These are phyloP conservation scores for Colletotrichum abscissum DNA, from an alignment of 2,329 filamentous ascomycete genomes.

Conservation along the genomic window DNA sequence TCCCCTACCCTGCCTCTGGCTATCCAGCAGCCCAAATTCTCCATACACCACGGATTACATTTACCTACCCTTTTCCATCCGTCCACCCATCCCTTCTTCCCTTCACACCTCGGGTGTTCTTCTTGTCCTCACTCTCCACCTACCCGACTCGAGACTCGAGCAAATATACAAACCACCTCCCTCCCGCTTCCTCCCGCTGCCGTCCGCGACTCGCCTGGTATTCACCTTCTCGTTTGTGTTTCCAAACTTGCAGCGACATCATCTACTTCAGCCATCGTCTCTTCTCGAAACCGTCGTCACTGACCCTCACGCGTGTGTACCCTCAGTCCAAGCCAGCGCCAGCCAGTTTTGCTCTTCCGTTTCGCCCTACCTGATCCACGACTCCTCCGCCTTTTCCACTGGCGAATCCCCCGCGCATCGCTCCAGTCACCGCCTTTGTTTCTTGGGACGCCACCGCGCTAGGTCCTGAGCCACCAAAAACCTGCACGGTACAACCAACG, in stretches of 20 bases:
- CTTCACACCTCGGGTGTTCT: constrained; percentile 12
- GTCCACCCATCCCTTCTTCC: constrained; percentile 14
- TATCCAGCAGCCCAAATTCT: background rate
- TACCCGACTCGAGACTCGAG: constrained; percentile 12
- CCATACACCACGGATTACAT: constrained; percentile 1
- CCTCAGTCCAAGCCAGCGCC: background rate
- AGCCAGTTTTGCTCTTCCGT: constrained; percentile 25
- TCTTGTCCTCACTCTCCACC: constrained; percentile 19
- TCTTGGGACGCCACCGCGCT: constrained; percentile 37
- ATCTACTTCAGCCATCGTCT: constrained; percentile 22
- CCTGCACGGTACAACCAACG: constrained; percentile 34
- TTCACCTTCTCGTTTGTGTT: constrained; percentile 29
- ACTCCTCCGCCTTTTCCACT: constrained; percentile 13
- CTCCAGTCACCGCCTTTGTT: constrained; percentile 39
- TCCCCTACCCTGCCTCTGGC: constrained; percentile 10
- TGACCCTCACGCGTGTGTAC: constrained; percentile 12
- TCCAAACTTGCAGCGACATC: constrained; percentile 27
- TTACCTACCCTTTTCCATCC: constrained; percentile 19
- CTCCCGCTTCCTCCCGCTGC: constrained; percentile 9
- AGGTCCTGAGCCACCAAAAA: constrained; percentile 35
- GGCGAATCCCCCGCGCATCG: constrained; percentile 37
- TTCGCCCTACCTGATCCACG: background rate
- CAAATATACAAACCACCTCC: constrained; percentile 9
- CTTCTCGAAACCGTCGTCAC: constrained; percentile 23
- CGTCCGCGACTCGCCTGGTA: constrained; percentile 9